Conservation (phyloP, 371 early-diverging fungal genomes). For the Capillidium heterosporum region DNA sequence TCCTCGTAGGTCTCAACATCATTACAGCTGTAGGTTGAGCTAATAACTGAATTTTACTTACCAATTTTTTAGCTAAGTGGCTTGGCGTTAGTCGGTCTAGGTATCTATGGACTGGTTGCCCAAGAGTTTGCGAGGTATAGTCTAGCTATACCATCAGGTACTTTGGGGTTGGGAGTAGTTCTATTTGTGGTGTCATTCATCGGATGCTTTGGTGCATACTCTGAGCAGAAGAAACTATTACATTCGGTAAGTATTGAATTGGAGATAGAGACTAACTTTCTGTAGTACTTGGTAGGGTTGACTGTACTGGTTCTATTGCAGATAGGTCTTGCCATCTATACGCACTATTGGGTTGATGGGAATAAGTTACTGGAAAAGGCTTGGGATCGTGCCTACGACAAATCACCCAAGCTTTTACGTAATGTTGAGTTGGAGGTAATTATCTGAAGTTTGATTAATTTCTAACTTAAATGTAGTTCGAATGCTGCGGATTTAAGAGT, state of each 20-base stretch:
- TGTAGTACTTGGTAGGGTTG: constrained; percentile 2
- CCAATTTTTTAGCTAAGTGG: not conserved
- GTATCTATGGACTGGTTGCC: not conserved
- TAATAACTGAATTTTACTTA: not conserved
- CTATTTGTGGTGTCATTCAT: not conserved
- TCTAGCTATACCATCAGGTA: not conserved
- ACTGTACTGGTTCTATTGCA: not conserved
- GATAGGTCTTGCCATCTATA: not conserved
- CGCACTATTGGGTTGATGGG: not conserved
- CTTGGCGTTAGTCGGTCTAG: not conserved
- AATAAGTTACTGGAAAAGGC: not conserved
- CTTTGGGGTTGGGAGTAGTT: not conserved
- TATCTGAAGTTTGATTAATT: too few species aligned
- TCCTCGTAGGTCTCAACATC: not conserved
- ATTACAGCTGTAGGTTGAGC: not conserved
- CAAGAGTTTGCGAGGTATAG: not conserved
- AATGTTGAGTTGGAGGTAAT: constrained; percentile 7
- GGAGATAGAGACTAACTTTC: not conserved
- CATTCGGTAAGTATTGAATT: not conserved
- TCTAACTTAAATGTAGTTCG: constrained; percentile 2
- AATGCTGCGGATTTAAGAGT: constrained; percentile 8
- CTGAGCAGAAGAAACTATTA: not conserved
- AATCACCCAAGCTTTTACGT: constrained; percentile 2
- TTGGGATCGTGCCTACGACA: constrained; percentile 7
- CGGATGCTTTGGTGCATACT: not conserved